These are phyloP conservation scores for Lavandula angustifolia DNA, from an alignment of 257 asterid genomes.

Conservation along the genomic window DNA sequence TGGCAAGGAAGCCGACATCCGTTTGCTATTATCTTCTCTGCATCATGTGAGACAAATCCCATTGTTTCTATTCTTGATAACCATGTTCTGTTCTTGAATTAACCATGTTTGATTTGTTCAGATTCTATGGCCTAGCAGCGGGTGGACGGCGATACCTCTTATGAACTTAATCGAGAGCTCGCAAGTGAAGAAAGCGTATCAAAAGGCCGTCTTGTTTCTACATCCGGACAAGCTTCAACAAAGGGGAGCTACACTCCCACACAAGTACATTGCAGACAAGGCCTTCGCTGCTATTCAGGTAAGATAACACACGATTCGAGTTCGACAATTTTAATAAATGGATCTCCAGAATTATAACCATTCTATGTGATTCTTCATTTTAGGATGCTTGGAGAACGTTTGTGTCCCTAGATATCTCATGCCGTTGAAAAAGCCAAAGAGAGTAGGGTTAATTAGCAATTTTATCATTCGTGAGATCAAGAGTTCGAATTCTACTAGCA, in stretches of 20 bases:
- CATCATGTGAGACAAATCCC: slow-evolving; percentile 51
- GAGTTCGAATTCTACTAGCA: not conserved
- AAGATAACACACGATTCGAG: not conserved
- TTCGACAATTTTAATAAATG: not conserved
- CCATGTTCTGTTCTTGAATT: not conserved
- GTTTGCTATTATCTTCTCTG: slow-evolving; percentile 62
- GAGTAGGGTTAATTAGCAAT: too few species aligned
- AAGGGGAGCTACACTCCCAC: slow-evolving; percentile 61
- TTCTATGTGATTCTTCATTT: not conserved
- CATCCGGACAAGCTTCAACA: slow-evolving; percentile 84
- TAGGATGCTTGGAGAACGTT: slow-evolving; percentile 68
- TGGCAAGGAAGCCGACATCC: slow-evolving; percentile 71
- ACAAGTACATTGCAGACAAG: slow-evolving; percentile 62
- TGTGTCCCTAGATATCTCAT: slow-evolving; percentile 36
- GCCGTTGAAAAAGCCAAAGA: slow-evolving; percentile 3
- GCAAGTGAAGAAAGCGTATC: slow-evolving; percentile 69
- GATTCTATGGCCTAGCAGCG: slow-evolving; percentile 65
- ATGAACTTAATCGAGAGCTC: slow-evolving; percentile 49
- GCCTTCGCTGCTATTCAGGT: slow-evolving; percentile 64
- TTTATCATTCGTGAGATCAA: not conserved
- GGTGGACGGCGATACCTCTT: slow-evolving; percentile 57
- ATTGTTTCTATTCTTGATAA: not conserved
- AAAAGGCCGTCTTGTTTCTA: slow-evolving; percentile 60
- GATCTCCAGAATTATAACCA: not conserved
- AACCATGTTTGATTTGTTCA: slow-evolving; percentile 23